Evolutionary conservation across 2,329 filamentous ascomycete genomes (phyloP).

Genomic region (Didymella arachidicola): DNA sequence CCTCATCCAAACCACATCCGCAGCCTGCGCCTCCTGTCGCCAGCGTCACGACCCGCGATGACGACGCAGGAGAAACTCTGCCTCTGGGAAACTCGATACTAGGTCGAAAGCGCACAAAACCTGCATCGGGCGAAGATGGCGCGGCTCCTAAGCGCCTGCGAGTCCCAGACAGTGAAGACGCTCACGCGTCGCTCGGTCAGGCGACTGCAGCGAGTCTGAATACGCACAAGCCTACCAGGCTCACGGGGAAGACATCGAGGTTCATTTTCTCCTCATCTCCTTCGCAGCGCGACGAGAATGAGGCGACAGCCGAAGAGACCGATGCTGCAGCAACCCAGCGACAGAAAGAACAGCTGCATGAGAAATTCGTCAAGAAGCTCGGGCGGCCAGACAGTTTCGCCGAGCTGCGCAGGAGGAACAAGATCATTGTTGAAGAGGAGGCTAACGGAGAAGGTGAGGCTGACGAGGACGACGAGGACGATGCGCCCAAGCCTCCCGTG

Average conservation of each 20-base stretch:
- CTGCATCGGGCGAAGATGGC: slow-evolving; percentile 52
- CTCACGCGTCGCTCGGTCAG: slow-evolving; percentile 33
- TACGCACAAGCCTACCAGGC: slow-evolving; percentile 45
- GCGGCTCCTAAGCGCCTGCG: slow-evolving; percentile 52
- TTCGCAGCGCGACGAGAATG: slow-evolving; percentile 42
- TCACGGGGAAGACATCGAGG: slow-evolving; percentile 62
- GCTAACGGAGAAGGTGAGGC: slow-evolving; percentile 59
- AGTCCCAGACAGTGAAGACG: slow-evolving; percentile 27
- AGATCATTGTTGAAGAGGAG: slow-evolving; percentile 63
- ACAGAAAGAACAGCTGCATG: slow-evolving; percentile 76
- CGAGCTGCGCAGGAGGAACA: slow-evolving; percentile 68
- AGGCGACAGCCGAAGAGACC: slow-evolving; percentile 49
- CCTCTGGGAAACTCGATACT: slow-evolving; percentile 5
- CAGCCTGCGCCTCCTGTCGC: slow-evolving; percentile 34
- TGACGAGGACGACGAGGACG: slow-evolving; percentile 65
- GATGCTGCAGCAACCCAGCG: slow-evolving; percentile 63
- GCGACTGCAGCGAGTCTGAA: slow-evolving; percentile 36
- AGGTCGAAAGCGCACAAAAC: slow-evolving; percentile 39
- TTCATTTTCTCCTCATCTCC: slow-evolving; percentile 66
- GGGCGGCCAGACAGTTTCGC: slow-evolving; percentile 83
- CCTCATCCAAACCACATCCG: background rate
- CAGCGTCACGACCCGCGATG: slow-evolving; percentile 18
- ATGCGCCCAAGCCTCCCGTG: slow-evolving; percentile 58
- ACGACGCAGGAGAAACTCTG: slow-evolving; percentile 20
- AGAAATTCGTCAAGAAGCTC: slow-evolving; percentile 87